Conservation (phyloP, 2,329 filamentous ascomycete species). For the Xylariaceae sp. region DNA sequence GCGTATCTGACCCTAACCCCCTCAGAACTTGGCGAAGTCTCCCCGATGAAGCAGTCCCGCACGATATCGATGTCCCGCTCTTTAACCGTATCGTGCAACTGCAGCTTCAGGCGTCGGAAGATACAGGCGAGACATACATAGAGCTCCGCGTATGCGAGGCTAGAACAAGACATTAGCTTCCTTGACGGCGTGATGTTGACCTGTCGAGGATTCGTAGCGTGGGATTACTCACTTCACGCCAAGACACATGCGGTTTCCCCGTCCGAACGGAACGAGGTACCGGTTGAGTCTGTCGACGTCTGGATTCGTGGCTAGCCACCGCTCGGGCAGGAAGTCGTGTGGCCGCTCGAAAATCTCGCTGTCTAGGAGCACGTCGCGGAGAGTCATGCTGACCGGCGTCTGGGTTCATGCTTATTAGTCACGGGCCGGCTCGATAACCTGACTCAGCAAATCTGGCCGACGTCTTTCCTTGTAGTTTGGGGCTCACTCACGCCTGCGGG, state of each 20-base stretch:
- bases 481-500: not conserved
- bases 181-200: too few relatives aligned
- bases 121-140: slow-evolving; percentile 5
- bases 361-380: slow-evolving; percentile 7
- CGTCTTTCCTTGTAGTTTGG: too few relatives aligned
- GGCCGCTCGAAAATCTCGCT: slow-evolving; percentile 4
- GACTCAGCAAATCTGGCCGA: too few relatives aligned
- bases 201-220: too few relatives aligned
- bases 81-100: slow-evolving; percentile 1
- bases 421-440: not conserved
- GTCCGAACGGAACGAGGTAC: slow-evolving; percentile 6
- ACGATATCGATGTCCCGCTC: slow-evolving; percentile 8
- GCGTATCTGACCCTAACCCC: slow-evolving; percentile 5
- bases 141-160: slow-evolving; percentile 6
- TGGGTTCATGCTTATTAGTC: not conserved
- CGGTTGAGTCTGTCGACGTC: slow-evolving; percentile 3
- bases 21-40: slow-evolving; percentile 1
- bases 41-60: slow-evolving; percentile 12
- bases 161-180: not conserved
- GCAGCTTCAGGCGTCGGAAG: not conserved
- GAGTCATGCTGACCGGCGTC: slow-evolving; percentile 12
- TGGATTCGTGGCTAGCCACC: slow-evolving; percentile 8
- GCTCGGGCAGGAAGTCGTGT: slow-evolving; percentile 2
- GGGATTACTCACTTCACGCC: slow-evolving; percentile 8
- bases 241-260: slow-evolving; percentile 9